phyloP scores from a whole-genome alignment of 2,329 filamentous ascomycete species.

The Cyanodermella asteris region DNA sequence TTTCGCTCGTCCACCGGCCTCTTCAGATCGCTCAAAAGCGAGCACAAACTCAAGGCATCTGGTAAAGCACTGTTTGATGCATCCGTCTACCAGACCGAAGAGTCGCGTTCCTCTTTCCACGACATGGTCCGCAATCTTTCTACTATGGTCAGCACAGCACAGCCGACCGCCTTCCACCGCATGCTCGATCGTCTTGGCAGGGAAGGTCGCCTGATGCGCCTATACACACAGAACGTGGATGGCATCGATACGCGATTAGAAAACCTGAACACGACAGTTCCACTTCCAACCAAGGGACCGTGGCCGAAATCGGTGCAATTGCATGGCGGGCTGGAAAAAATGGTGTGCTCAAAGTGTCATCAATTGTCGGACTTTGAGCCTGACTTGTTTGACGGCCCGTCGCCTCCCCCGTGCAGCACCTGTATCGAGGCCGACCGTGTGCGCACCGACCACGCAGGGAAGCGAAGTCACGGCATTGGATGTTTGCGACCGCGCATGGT shows the following conservation, averaged over 20 bases:
- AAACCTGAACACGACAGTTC: slow-evolving; percentile 60
- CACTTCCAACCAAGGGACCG: slow-evolving; percentile 61
- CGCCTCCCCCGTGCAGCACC: slow-evolving; percentile 54
- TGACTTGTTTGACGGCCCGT: slow-evolving; percentile 60
- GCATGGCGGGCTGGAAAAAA: slow-evolving; percentile 81
- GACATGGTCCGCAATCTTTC: slow-evolving; percentile 86
- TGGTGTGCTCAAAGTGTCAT: slow-evolving; percentile 89
- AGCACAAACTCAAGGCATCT: slow-evolving; percentile 80
- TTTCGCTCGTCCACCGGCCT: slow-evolving; percentile 83
- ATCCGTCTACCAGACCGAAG: slow-evolving; percentile 84
- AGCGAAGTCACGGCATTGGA: slow-evolving; percentile 84
- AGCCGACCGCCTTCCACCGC: slow-evolving; percentile 80
- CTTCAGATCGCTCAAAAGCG: slow-evolving; percentile 62
- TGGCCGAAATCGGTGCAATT: slow-evolving; percentile 90
- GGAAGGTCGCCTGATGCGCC: slow-evolving; percentile 65
- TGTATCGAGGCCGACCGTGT: slow-evolving; percentile 58
- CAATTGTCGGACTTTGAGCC: slow-evolving; percentile 55
- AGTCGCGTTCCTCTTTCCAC: slow-evolving; percentile 77
- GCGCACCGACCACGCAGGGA: slow-evolving; percentile 53
- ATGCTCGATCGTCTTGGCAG: slow-evolving; percentile 74
- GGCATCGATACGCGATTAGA: slow-evolving; percentile 71
- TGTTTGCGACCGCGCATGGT: slow-evolving; percentile 81
- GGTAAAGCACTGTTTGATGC: slow-evolving; percentile 95
- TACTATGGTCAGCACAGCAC: slow-evolving; percentile 50
- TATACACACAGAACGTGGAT: slow-evolving; percentile 96